Evolutionary conservation across 768 basidiomycete genomes (phyloP).

Genomic region (Calvatia gigantea): DNA sequence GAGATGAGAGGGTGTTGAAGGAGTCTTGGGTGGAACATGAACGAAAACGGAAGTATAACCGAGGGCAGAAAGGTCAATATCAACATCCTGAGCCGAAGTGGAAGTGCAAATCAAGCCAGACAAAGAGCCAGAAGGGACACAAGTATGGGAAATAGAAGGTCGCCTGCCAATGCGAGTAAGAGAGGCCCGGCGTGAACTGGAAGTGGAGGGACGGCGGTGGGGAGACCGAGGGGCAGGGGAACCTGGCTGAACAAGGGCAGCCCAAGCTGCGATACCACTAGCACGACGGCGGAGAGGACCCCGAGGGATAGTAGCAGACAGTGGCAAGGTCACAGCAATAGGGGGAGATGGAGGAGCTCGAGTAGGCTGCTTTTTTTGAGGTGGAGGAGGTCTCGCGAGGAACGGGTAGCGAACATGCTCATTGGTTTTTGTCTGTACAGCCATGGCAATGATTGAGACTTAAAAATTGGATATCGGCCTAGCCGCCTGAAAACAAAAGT

Average conservation of each 20-base stretch:
- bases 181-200: constrained; percentile 19
- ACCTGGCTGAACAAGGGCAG: constrained; percentile 62
- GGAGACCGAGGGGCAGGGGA: constrained; percentile 50
- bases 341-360: constrained; percentile 27
- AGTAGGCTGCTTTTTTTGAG: constrained; percentile 30
- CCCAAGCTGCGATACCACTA: constrained; percentile 60
- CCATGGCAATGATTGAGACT: neutral
- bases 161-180: constrained; percentile 17
- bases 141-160: constrained; percentile 35
- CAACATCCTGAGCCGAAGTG: constrained; percentile 42
- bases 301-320: constrained; percentile 11
- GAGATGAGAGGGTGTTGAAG: constrained; percentile 37
- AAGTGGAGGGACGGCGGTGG: constrained; percentile 28
- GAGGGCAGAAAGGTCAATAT: constrained; percentile 55
- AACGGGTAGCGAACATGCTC: constrained; percentile 32
- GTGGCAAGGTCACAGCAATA: constrained; percentile 1
- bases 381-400: constrained; percentile 38
- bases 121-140: constrained; percentile 45
- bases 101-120: constrained; percentile 42
- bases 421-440: constrained; percentile 5
- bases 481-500: constrained; percentile 4
- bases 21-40: constrained; percentile 46
- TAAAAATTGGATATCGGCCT: neutral
- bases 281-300: constrained; percentile 30
- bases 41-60: constrained; percentile 70